Evolutionary conservation across 2,329 filamentous ascomycete genomes (phyloP).

Genomic region (Microdochium nivale): DNA sequence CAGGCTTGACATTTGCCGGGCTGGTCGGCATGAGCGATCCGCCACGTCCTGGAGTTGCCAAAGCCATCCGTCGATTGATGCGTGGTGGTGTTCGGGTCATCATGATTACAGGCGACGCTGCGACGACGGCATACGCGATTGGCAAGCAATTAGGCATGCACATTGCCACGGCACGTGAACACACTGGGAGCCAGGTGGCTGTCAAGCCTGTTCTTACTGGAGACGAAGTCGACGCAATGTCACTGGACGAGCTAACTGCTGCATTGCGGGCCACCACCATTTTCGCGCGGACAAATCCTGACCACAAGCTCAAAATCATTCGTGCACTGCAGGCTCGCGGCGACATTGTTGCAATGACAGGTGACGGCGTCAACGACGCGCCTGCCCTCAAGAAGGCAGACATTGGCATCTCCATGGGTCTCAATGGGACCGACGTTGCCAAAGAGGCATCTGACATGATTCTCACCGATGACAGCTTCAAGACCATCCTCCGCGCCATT

Average conservation of each 20-base stretch:
- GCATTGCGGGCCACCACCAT: conserved; percentile 86
- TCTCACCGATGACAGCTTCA: conserved; percentile 81
- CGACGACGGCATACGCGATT: conserved; percentile 90
- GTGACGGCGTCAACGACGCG: conserved; percentile 95
- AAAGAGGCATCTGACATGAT: conserved; percentile 97
- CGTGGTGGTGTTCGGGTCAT: conserved; percentile 93
- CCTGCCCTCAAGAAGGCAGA: conserved; percentile 95
- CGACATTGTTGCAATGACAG: conserved; percentile 98
- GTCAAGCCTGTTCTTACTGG: conserved; percentile 71
- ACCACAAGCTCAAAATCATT: conserved; percentile 98
- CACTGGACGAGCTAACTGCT: conserved; percentile 70
- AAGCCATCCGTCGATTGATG: conserved; percentile 83
- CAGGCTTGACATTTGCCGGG: conserved; percentile 79
- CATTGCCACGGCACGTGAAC: conserved; percentile 48
- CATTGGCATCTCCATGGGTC: conserved; percentile 96
- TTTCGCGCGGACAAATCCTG: conserved; percentile 91
- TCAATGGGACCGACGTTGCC: conserved; percentile 89
- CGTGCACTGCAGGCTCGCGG: conserved; percentile 82
- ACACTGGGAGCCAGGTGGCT: conserved; percentile 45
- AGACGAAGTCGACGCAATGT: conserved; percentile 91
- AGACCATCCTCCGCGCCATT: conserved; percentile 86
- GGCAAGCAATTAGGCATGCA: conserved; percentile 93
- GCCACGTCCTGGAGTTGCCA: conserved; percentile 80
- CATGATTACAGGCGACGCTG: conserved; percentile 97
- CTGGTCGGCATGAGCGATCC: conserved; percentile 97